phyloP scores from a whole-genome alignment of 2,329 filamentous ascomycete species.

The Dothideomycetes sp. region DNA sequence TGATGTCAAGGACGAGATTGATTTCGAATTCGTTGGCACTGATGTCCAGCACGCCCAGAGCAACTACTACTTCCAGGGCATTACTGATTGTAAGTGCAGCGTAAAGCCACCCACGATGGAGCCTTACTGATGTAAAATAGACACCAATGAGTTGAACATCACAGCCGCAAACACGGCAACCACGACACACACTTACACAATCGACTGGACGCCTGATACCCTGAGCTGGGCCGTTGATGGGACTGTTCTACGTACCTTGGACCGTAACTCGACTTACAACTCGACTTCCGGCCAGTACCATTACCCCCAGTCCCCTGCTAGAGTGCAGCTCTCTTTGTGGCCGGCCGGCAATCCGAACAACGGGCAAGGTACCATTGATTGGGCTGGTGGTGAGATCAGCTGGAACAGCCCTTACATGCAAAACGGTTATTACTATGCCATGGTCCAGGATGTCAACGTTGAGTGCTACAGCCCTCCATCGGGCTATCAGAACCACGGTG shows the following conservation, averaged over 20 bases:
- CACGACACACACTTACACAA: conserved; percentile 80
- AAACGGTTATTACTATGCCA: conserved; percentile 82
- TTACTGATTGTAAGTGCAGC: conserved; percentile 65
- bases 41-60: conserved; percentile 72
- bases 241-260: conserved; percentile 59
- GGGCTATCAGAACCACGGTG: conserved; percentile 45
- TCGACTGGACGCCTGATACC: conserved; percentile 80
- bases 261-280: conserved; percentile 79
- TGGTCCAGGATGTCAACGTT: conserved; percentile 63
- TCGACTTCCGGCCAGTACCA: conserved; percentile 67
- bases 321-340: conserved; percentile 92
- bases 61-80: conserved; percentile 95
- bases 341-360: conserved; percentile 75
- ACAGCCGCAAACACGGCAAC: conserved; percentile 58
- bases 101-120: neutral
- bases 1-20: conserved; percentile 96
- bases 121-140: conserved; percentile 32
- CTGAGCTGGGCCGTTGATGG: conserved; percentile 86
- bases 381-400: conserved; percentile 84
- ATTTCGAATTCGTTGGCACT: conserved; percentile 85
- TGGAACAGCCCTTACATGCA: conserved; percentile 77
- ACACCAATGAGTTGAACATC: conserved; percentile 65
- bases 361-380: conserved; percentile 71
- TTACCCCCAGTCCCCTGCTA: conserved; percentile 83
- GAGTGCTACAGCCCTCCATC: conserved; percentile 79